Base-by-base conservation (phyloP, 202 grass and related monocot species). In the Brachypodium distachyon region DNA sequence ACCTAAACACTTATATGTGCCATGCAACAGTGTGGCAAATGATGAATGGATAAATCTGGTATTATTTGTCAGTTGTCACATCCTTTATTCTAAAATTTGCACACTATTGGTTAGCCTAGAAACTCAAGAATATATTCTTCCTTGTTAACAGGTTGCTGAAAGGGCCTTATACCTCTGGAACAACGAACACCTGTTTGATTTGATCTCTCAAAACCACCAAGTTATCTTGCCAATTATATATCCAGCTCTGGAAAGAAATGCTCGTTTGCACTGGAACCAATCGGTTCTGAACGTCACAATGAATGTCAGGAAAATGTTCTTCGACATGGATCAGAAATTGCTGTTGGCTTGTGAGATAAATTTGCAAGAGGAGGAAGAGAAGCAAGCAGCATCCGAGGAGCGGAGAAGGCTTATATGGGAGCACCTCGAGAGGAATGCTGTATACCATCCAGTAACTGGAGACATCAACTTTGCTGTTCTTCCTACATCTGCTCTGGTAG, bases 231-330 rank as follows among this genome's bases (percentile, higher is more conserved):
- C 93, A 6, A 77, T 96, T 55, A 96, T 96, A 72, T 96, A 85
- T 72, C 89, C 84, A 78, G 84, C 87, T 38, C 77, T 96, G 10
- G 90, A 96, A 82, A 90, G 90, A 28, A 96, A 96, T 38, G 47
- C 82, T 7, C 78, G 78, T 47, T 87, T 81, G 75, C 89, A 92
- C 67, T 92, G 93, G 93, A 96, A 92, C 73, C 90, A 91, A 26
- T 89, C 93, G 13, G 93, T 96, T 79, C 84, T 92, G 48, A 92
- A 87, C 61, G 74, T 88, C 67, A 96, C 93, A 78, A 85, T 85
- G 78, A 96, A 92, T 77, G 93, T 92, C 22, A 82, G 87, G 74
- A 96, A 96, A 75, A 96, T 92, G 89, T 92, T 96, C 79, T 71
- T 74, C 0, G 87, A 96, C 36, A 96, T 96, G 89, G 93, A 96